Percentiles rank a stretch among this genome's conserved stretches.
Evolutionary conservation across 768 basidiomycete species (phyloP).

Genomic region (Butyriboletus loyo): DNA sequence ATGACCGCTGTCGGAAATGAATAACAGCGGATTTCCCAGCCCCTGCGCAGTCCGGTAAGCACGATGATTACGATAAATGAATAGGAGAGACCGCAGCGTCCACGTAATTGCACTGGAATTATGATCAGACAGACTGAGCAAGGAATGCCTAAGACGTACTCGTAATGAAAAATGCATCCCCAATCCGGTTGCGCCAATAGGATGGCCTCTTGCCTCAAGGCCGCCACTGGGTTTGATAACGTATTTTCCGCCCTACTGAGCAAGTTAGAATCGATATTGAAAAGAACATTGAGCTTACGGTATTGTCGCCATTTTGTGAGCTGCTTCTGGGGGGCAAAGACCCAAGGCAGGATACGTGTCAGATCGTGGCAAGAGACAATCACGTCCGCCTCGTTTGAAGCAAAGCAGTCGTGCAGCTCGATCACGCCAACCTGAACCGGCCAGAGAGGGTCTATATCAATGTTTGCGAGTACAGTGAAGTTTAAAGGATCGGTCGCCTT

Average conservation of each 20-base stretch:
- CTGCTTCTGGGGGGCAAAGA: conserved; percentile 58
- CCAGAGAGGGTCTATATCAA: background rate
- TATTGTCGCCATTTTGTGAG: conserved; percentile 74
- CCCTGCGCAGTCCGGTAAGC: conserved; percentile 39
- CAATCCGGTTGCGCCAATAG: conserved; percentile 73
- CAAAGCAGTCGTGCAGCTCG: conserved; percentile 83
- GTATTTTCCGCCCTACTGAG: conserved; percentile 75
- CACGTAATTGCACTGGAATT: conserved; percentile 64
- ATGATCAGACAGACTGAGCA: background rate
- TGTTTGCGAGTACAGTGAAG: no score
- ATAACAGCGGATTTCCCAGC: conserved; percentile 56
- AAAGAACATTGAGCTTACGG: conserved; percentile 41
- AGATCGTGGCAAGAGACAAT: background rate
- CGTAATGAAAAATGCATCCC: conserved; percentile 80
- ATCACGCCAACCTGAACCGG: conserved; percentile 71
- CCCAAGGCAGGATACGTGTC: conserved; percentile 71
- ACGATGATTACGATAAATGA: background rate
- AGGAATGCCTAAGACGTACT: conserved; percentile 42
- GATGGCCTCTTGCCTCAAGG: conserved; percentile 81
- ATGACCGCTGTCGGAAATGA: background rate
- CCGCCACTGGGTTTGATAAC: conserved; percentile 85
- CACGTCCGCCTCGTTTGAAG: conserved; percentile 63
- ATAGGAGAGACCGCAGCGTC: conserved; percentile 41
- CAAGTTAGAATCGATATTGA: background rate
- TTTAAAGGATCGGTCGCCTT: conserved; percentile 14